Percentiles rank a stretch among this genome's conserved stretches.
Evolutionary conservation across 2,329 filamentous ascomycete species (phyloP).

Genomic region (Talaromyces albobiverticillius): DNA sequence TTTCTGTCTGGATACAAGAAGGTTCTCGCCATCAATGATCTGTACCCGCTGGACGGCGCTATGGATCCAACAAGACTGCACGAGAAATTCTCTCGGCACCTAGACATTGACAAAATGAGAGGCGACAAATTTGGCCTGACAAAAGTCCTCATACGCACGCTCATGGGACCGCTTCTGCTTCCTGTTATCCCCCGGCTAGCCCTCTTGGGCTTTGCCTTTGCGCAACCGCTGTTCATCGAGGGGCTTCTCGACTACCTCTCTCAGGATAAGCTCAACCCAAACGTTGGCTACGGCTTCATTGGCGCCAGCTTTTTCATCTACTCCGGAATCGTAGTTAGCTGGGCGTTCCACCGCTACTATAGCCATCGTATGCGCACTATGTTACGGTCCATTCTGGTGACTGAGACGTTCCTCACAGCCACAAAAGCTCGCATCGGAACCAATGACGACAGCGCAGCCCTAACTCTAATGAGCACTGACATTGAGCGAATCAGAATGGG

Average conservation of each 20-base stretch:
- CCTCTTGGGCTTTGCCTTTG: slow-evolving; percentile 34
- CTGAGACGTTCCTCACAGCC: slow-evolving; percentile 19
- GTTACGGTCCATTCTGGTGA: slow-evolving; percentile 6
- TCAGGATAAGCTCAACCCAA: slow-evolving; percentile 26
- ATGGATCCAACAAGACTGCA: slow-evolving; percentile 1
- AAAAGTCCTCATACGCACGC: slow-evolving; percentile 7
- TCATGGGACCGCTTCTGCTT: slow-evolving; percentile 25
- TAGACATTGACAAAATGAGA: slow-evolving; percentile 6
- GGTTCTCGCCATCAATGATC: slow-evolving; percentile 38
- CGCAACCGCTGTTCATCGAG: slow-evolving; percentile 38
- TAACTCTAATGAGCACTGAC: slow-evolving; percentile 47
- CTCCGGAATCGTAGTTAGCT: slow-evolving; percentile 38
- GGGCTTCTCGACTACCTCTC: slow-evolving; percentile 32
- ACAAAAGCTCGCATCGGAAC: slow-evolving; percentile 26
- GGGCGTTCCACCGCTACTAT: slow-evolving; percentile 33
- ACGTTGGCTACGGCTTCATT: slow-evolving; percentile 42
- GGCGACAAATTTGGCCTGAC: slow-evolving; percentile 7
- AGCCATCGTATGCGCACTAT: slow-evolving; percentile 8
- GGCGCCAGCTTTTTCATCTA: slow-evolving; percentile 45
- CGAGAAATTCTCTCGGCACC: not conserved
- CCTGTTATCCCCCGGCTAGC: slow-evolving; percentile 30
- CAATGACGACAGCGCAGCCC: slow-evolving; percentile 33
- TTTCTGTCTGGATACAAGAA: slow-evolving; percentile 46
- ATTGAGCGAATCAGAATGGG: slow-evolving; percentile 43
- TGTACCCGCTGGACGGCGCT: slow-evolving; percentile 43